Evolutionary conservation across 1,139 yeast genomes (phyloP).

Genomic region (Scheffersomyces cryptocercus): DNA sequence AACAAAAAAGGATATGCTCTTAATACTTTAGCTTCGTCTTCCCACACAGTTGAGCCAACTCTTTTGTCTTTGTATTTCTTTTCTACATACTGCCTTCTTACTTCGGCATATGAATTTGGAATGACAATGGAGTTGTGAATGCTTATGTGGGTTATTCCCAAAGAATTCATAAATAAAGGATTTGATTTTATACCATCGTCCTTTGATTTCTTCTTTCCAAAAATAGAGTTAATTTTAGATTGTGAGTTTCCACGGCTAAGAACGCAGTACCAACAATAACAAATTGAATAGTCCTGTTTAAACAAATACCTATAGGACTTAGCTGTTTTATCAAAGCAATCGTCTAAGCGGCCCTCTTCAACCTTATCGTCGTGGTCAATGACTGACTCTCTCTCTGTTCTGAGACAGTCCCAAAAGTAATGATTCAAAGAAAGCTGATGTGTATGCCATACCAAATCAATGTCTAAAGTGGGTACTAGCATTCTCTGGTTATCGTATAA

Average conservation of each 20-base stretch:
- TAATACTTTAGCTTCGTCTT: too few relatives aligned
- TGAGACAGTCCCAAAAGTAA: conserved; percentile 24
- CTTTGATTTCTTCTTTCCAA: conserved; percentile 4
- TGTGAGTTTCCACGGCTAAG: conserved; percentile 6
- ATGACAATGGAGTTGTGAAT: conserved; percentile 17
- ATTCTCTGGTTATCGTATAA: conserved; percentile 9
- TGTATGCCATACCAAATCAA: conserved; percentile 44
- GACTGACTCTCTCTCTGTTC: conserved; percentile 9
- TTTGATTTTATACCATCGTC: neutral
- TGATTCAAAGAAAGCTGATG: conserved; percentile 30
- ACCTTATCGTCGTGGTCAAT: conserved; percentile 33
- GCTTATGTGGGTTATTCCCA: conserved; percentile 19
- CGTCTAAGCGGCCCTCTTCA: conserved; percentile 20
- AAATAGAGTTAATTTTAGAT: conserved; percentile 8
- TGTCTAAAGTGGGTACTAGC: conserved; percentile 40
- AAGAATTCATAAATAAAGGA: conserved; percentile 3
- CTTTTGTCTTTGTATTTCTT: conserved; percentile 8
- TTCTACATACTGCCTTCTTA: conserved; percentile 1
- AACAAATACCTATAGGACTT: conserved; percentile 17
- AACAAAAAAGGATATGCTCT: conserved; percentile 7
- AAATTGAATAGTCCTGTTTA: conserved; percentile 25
- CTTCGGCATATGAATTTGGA: conserved; percentile 8
- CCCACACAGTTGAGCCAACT: neutral
- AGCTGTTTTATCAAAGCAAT: conserved; percentile 21
- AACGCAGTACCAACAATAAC: conserved; percentile 29